Base-by-base conservation (phyloP, 768 basidiomycete genomes). In the Cystofilobasidium macerans region DNA sequence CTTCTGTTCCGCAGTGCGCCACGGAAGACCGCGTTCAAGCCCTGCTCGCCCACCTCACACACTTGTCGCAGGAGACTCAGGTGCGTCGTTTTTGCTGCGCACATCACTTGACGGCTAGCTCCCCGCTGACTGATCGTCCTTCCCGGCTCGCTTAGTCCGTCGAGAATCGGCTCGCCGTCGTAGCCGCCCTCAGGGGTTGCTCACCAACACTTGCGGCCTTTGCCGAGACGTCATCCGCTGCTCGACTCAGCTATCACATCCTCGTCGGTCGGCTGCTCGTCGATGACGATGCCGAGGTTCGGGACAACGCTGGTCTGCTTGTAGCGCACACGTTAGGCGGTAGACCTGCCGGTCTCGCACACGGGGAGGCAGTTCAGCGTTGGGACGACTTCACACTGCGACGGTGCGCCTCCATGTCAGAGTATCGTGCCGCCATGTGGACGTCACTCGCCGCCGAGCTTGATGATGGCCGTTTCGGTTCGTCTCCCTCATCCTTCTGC, bases 271-370 rank as follows among this genome's bases (percentile, higher is more conserved):
- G 54, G 12, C 45, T 64, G 2, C 63, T 64, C 1, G 28, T 57
- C 33, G 63, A 64, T 30, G 63, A 64, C 54, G 63, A 64, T 20
- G 45, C 43, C 30, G 63, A 54, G 11, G 24, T 64, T 11, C 63
- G 63, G 16, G 40, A 24, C 32, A 18, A n/a, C 28, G 63, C 63
- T n/a, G 33, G 51, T 4, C 18, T 33, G 18, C 63, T 64, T 14
- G 56, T 57, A 30, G 42, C 56, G 22, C 54, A 30, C 18, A 20
- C 43, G 38, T 4, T 7, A 2, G 45, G 20, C 26, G n/a, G 26
- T 18, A n/a, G 43, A 13, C 7, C 24, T 4, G 45, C 36, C 6
- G 45, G 57, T 0, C 56, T 65, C 4, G 57, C 40, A 5, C 64
- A 58, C 32, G 64, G 59, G 30, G 58, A 36, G 18, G 64, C 64